Evolutionary conservation across 306 rosid genomes (phyloP).

Genomic region (Cercis canadensis): DNA sequence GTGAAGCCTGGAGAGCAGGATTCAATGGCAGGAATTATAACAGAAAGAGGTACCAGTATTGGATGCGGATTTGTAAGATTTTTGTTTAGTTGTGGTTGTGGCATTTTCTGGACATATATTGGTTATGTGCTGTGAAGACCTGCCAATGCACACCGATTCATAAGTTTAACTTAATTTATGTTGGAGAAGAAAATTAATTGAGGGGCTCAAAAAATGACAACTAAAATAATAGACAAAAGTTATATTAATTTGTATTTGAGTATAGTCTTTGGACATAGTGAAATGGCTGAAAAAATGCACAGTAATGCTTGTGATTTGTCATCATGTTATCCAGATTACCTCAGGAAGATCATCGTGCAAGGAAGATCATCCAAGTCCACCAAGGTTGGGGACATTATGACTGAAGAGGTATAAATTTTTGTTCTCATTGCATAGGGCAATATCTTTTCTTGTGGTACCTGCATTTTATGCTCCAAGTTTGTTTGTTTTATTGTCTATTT

Average conservation of each 20-base stretch:
- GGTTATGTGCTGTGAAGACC: conserved; percentile 5
- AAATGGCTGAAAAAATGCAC: not conserved
- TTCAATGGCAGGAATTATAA: conserved; percentile 88
- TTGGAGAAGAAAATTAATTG: too few species aligned
- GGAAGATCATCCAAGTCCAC: conserved; percentile 99
- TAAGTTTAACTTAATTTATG: too few species aligned
- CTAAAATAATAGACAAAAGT: too few species aligned
- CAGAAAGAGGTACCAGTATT: conserved; percentile 79
- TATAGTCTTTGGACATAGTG: not conserved
- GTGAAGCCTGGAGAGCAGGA: conserved; percentile 81
- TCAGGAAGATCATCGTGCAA: conserved; percentile 97
- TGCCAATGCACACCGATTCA: not conserved
- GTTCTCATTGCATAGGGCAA: not conserved
- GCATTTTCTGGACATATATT: conserved; percentile 10
- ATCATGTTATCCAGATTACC: conserved; percentile 67
- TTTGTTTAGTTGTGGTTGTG: conserved; percentile 19
- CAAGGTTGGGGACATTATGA: conserved; percentile 99
- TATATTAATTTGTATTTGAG: not conserved
- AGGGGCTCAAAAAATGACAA: too few species aligned
- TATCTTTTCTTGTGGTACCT: conserved; percentile 10
- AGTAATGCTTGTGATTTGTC: not conserved
- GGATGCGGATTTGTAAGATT: not conserved
- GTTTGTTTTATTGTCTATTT: not conserved
- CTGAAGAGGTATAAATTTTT: conserved; percentile 80
- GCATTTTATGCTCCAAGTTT: not conserved